Conservation (phyloP, 192 early-diverging fungal genomes). For the Coemansia guatemalensis region DNA sequence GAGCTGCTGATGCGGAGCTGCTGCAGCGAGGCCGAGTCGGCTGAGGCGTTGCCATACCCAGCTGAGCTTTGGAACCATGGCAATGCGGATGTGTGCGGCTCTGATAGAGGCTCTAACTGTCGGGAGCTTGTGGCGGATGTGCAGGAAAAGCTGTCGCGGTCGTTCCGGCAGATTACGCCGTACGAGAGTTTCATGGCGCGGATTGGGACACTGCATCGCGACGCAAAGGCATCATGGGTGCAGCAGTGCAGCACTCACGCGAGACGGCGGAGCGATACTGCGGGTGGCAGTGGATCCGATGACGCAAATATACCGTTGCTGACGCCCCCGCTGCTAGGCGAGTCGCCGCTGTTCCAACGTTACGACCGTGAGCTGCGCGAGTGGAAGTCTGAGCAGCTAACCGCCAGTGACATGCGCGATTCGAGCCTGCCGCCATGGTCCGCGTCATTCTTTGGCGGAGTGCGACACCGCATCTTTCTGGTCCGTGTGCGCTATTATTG, state of each 20-base stretch:
- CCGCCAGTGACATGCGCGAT: slow-evolving; percentile 18
- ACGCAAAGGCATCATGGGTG: slow-evolving; percentile 23
- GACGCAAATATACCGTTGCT: background rate
- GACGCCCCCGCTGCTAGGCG: slow-evolving; percentile 9
- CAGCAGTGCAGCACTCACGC: background rate
- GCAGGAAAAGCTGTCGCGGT: slow-evolving; percentile 14
- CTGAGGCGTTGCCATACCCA: slow-evolving; percentile 2
- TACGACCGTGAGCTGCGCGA: slow-evolving; percentile 16
- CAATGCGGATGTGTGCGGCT: background rate
- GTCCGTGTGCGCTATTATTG: slow-evolving; percentile 40
- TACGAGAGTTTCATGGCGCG: slow-evolving; percentile 19
- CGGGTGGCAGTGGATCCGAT: slow-evolving; percentile 1
- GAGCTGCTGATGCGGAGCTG: slow-evolving; percentile 9
- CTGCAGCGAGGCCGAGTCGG: slow-evolving; percentile 11
- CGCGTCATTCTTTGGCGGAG: slow-evolving; percentile 22
- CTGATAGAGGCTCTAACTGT: background rate
- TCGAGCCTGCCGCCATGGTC: slow-evolving; percentile 4
- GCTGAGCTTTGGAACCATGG: slow-evolving; percentile 9
- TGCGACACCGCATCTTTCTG: slow-evolving; percentile 17
- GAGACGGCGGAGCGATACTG: slow-evolving; percentile 2
- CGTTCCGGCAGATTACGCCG: slow-evolving; percentile 8
- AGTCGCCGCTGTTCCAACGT: slow-evolving; percentile 17
- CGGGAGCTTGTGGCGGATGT: slow-evolving; percentile 2
- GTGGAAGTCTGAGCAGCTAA: slow-evolving; percentile 11
- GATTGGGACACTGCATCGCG: slow-evolving; percentile 17